Percentiles rank a stretch among this genome's conserved stretches.
These are phyloP conservation scores for Ceratobasidium sp. DNA, from an alignment of 1,284 basidiomycete genomes.

Conservation along the genomic window DNA sequence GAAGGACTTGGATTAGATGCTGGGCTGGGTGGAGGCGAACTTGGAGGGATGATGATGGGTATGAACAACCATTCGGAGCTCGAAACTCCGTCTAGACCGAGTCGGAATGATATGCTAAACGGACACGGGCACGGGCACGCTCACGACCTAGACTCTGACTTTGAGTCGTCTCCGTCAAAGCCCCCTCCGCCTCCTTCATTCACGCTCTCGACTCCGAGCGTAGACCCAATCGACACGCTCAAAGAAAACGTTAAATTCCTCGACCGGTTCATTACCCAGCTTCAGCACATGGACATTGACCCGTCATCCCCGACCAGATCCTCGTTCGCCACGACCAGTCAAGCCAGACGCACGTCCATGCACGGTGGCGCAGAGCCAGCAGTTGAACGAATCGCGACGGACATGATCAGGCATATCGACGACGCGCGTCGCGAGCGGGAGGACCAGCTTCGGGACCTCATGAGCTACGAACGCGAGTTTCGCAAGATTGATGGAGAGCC, in stretches of 20 bases:
- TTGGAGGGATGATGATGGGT: conserved; percentile 23
- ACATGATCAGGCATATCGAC: conserved; percentile 80
- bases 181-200: conserved; percentile 21
- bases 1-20: not conserved
- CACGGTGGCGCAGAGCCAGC: conserved; percentile 61
- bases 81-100: conserved; percentile 40
- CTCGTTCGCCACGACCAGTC: conserved; percentile 3
- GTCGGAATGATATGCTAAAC: conserved; percentile 23
- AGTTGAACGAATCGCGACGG: conserved; percentile 78
- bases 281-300: conserved; percentile 76
- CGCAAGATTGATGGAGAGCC: conserved; percentile 80
- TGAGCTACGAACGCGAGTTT: conserved; percentile 83
- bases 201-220: not conserved
- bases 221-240: conserved; percentile 58
- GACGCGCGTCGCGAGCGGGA: conserved; percentile 81
- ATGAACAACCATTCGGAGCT: conserved; percentile 7
- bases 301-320: conserved; percentile 57
- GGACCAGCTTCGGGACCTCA: conserved; percentile 78
- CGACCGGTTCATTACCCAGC: conserved; percentile 78
- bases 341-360: conserved; percentile 28
- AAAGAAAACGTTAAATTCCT: conserved; percentile 81
- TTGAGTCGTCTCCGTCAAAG: conserved; percentile 31
- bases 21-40: conserved; percentile 1
- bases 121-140: conserved; percentile 24
- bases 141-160: conserved; percentile 33